Base-by-base conservation (phyloP, 148 eudicot species). In the Silene conica region DNA sequence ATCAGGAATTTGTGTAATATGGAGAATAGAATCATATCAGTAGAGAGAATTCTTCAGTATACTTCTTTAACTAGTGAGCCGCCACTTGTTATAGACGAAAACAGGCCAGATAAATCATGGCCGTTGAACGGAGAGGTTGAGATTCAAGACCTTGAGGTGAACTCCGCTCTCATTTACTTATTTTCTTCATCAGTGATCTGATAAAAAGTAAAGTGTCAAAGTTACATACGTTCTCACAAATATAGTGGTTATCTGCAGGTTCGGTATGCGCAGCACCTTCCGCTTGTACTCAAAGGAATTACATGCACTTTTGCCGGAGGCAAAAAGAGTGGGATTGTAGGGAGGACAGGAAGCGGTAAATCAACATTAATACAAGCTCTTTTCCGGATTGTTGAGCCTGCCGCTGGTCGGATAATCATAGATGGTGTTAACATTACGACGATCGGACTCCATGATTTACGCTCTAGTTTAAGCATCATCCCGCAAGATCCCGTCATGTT, bases 401-500 rank as follows among this genome's bases (percentile, higher is more conserved):
- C 84, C 38, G 67, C 70, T 55, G 94, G 94, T 21, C 76, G 77
- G 7, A 86, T 89, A 45, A 2, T 64, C 57, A 83, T 89, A 58
- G 94, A 89, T 75, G 88, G 87, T 62, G 65, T 84, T 50, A 73
- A 83, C 80, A 86, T 89, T 21, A 79, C 76, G 16, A 79, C 85
- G 0, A 86, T 89, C 21, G 94, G 94, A 41, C 78, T 89, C 23
- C 91, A 89, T 72, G 91, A 89, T 75, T 72, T 89, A 55, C 82
- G 94, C 26, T 84, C 91, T 56, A 81, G 85, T 67, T 75, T 89
- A 70, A 87, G 91, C 80, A 89, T 89, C 66, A 89, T 89, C 23
- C 93, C 94, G 0, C 94, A 89, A 50, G 94, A 89, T 74, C 94
- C 94, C 6, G 86, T 89, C 68, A 89, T 89, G 91, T 89, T 89